Percentiles rank a stretch among this genome's conserved stretches.
These are phyloP conservation scores for Lachancea kluyveri DNA, from an alignment of 805 yeast genomes.

Conservation along the genomic window DNA sequence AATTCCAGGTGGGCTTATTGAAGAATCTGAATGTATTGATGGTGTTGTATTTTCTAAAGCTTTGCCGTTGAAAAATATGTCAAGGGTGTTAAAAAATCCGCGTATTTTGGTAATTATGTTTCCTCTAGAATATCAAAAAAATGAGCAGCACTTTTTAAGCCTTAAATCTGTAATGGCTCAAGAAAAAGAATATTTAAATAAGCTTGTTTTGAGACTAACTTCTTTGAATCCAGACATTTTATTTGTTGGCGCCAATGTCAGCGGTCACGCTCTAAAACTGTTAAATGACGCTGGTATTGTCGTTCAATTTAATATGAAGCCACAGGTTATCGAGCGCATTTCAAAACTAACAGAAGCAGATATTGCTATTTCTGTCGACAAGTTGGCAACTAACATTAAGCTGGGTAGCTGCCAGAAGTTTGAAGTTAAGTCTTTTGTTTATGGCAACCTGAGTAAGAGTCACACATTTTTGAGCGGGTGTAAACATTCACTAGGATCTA, in stretches of 20 bases:
- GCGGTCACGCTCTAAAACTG: conserved; percentile 72
- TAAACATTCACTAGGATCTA: conserved; percentile 66
- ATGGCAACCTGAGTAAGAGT: conserved; percentile 53
- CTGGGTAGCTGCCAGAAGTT: conserved; percentile 72
- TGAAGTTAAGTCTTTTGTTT: conserved; percentile 62
- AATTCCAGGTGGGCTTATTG: conserved; percentile 66
- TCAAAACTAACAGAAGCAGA: conserved; percentile 79
- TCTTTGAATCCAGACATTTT: conserved; percentile 75
- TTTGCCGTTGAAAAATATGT: conserved; percentile 76
- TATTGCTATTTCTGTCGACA: conserved; percentile 79
- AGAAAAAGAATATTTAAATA: conserved; percentile 76
- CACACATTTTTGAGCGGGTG: conserved; percentile 79
- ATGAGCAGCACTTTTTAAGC: conserved; percentile 74
- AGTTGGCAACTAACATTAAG: conserved; percentile 61
- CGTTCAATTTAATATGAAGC: conserved; percentile 75
- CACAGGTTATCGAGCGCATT: conserved; percentile 71
- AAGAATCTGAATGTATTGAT: conserved; percentile 55
- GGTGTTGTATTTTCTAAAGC: conserved; percentile 84
- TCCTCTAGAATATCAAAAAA: conserved; percentile 78
- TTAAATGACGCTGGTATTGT: conserved; percentile 71
- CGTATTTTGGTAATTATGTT: conserved; percentile 77
- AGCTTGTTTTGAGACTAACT: conserved; percentile 70
- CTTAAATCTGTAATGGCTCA: conserved; percentile 80
- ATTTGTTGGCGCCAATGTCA: conserved; percentile 69
- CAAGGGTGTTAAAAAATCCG: conserved; percentile 55